Evolutionary conservation across 2,329 filamentous ascomycete genomes (phyloP).

Genomic region (Cyclaneusma minus): DNA sequence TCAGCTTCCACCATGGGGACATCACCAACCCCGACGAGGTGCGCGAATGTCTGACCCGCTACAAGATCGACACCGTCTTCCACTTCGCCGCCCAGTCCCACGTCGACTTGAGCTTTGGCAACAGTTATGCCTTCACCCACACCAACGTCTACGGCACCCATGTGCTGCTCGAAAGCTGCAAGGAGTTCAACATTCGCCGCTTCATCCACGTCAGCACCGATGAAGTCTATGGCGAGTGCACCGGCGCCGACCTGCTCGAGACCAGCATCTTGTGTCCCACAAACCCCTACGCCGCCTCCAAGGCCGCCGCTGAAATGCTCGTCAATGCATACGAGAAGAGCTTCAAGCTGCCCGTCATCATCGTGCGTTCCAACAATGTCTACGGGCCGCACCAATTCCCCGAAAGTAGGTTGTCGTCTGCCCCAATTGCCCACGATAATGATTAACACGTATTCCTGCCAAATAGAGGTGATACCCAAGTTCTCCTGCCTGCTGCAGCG

Average conservation of each 20-base stretch:
- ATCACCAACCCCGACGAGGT: slow-evolving; percentile 59
- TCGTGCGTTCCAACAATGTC: slow-evolving; percentile 72
- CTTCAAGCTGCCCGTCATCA: slow-evolving; percentile 66
- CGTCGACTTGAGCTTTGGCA: slow-evolving; percentile 69
- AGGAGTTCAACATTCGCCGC: slow-evolving; percentile 51
- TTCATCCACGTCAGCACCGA: slow-evolving; percentile 78
- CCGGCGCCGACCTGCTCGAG: slow-evolving; percentile 55
- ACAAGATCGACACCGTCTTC: slow-evolving; percentile 65
- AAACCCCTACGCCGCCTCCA: slow-evolving; percentile 69
- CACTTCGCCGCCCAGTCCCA: slow-evolving; percentile 81
- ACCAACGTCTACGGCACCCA: slow-evolving; percentile 79
- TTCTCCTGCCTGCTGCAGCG: slow-evolving; percentile 60
- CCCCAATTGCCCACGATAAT: slow-evolving; percentile 5
- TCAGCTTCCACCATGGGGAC: slow-evolving; percentile 66
- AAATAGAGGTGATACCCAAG: slow-evolving; percentile 71
- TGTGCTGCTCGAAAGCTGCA: slow-evolving; percentile 62
- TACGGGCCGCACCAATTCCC: slow-evolving; percentile 76
- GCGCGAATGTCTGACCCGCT: slow-evolving; percentile 50
- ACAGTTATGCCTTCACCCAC: slow-evolving; percentile 67
- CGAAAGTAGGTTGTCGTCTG: slow-evolving; percentile 41
- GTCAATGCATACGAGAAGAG: slow-evolving; percentile 78
- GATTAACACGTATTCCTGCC: background rate
- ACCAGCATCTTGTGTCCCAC: slow-evolving; percentile 62
- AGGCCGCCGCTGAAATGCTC: slow-evolving; percentile 71
- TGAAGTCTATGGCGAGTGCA: slow-evolving; percentile 73